Percentiles rank a stretch among this genome's conserved stretches.
These are phyloP conservation scores for Melanogaster broomeanus DNA, from an alignment of 768 basidiomycete species.

Conservation along the genomic window DNA sequence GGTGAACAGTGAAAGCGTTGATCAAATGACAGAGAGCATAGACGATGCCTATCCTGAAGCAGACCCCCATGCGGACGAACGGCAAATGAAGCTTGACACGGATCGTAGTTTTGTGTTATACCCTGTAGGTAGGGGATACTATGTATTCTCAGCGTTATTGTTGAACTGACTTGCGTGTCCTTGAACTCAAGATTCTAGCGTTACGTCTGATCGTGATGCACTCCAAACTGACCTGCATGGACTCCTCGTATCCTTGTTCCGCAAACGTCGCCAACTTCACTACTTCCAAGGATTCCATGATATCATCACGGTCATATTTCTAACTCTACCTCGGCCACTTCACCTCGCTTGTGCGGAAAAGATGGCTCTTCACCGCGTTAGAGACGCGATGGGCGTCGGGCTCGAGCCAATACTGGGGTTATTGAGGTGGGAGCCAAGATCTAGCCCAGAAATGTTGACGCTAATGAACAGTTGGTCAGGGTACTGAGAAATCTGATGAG, in stretches of 20 bases:
- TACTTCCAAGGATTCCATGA: slow-evolving; percentile 97
- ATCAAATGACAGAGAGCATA: not conserved
- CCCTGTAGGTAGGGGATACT: slow-evolving; percentile 66
- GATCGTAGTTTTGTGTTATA: slow-evolving; percentile 93
- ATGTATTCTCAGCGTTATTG: slow-evolving; percentile 9
- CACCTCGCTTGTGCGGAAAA: slow-evolving; percentile 53
- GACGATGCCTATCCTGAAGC: not conserved
- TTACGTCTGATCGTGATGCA: slow-evolving; percentile 38
- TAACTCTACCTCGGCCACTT: slow-evolving; percentile 66
- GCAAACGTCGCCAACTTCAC: slow-evolving; percentile 66
- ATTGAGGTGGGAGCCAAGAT: slow-evolving; percentile 49
- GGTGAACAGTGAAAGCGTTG: slow-evolving; percentile 14
- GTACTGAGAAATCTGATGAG: slow-evolving; percentile 73
- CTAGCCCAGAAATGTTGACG: not conserved
- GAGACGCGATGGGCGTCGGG: slow-evolving; percentile 87
- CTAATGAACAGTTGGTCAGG: slow-evolving; percentile 36
- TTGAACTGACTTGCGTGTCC: slow-evolving; percentile 6
- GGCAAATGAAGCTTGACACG: slow-evolving; percentile 86
- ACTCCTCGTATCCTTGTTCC: slow-evolving; percentile 74
- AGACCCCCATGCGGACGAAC: slow-evolving; percentile 70
- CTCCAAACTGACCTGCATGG: slow-evolving; percentile 69
- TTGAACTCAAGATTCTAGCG: slow-evolving; percentile 17
- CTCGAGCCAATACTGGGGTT: slow-evolving; percentile 86
- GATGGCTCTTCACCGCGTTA: slow-evolving; percentile 42
- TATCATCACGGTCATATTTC: slow-evolving; percentile 80